Evolutionary conservation across 306 rosid genomes (phyloP), one percentile per base, ranked within the genome.

Genomic region (Crotalaria pallida): DNA sequence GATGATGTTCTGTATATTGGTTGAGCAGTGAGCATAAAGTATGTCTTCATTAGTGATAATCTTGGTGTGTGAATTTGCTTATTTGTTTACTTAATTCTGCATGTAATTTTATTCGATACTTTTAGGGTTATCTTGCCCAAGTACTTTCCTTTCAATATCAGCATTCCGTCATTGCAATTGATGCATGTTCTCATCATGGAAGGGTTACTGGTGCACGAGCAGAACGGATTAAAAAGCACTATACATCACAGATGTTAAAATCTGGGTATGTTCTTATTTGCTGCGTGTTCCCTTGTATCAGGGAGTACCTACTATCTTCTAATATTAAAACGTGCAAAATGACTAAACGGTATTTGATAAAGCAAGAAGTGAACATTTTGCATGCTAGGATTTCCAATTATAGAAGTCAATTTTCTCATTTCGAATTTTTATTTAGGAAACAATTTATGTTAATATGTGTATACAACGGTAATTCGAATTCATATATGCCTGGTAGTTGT

Each of bases 121-220:
- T 66, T 67, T 75, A 93, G 98, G 98, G 98, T 58, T 93, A 93
- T 84, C 93, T 93, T 77, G 91, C 97, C 49, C 97, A 93, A 79
- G 96, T 85, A 40, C 94, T 93, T 23, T 86, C 92, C 34, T 88
- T 93, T 78, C 94, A 90, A 62, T 90, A 84, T 79, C 92, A 84
- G 56, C 90, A 84, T 63, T 72, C 85, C 53, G 97, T 90, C 63
- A 69, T 93, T 74, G 98, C 97, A 22, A 87, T 93, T 70, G 98
- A 93, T 83, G 87, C 98, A 38, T 90, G 85, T 69, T 85, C 96
- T 69, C 98, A 88, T 82, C 98, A 93, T 77, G 97, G 96, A 77
- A 88, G 51, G 12, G 86, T 93, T 67, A 88, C 96, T 5, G 67
- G 81, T 81, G 86, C 84, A 9, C 88, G 98, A 22, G 96, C 98